Evolutionary conservation across 176 grass and related monocot species (phyloP), one percentile per base, ranked within the genome.

Genomic region (Cenchrus purpureus): DNA sequence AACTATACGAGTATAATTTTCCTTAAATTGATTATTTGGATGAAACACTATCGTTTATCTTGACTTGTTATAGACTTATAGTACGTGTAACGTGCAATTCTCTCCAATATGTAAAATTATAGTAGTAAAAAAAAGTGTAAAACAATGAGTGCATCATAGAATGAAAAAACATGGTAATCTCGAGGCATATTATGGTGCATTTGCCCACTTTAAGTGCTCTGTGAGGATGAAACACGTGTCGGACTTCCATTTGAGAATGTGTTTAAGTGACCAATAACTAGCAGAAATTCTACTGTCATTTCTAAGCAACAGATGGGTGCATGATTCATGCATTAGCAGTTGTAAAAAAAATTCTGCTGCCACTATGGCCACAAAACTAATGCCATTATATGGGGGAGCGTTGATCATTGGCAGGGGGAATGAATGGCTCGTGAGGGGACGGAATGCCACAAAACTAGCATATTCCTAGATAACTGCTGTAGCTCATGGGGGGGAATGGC

Each of bases 121-220:
- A 32, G 31, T 40, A 40, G 37, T 40, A 40, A 40, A 60, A 12
- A 57, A 56, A 82, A 86, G 45, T 46, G 45, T 57, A 56, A 74
- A 60, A 20, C 45, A 46, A 46, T 9, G 45, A 37, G 50, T 59
- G 65, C 65, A 4, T 49, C 65, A 65, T 31, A 44, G 49, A 73
- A 71, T 40, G 42, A 64, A 56, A 86, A 82, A 73, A 68, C 50
- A 68, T 25, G 57, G 79, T 72, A 57, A 67, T 58, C 74, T 58
- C 74, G 73, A 83, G 44, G 45, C 44, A 29, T 62, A 40, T 2
- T 40, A 28, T 15, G 32, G 64, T 76, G 67, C 50, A 52, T 57
- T 78, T 74, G 15, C 10, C 59, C 51, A 53, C 14, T 62, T 79
- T 59, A 83, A 83, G 51, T 83, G 68, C 61, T 68, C 37, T 46